Base-by-base conservation (phyloP, 306 rosid genomes). In the Cucurbita moschata region DNA sequence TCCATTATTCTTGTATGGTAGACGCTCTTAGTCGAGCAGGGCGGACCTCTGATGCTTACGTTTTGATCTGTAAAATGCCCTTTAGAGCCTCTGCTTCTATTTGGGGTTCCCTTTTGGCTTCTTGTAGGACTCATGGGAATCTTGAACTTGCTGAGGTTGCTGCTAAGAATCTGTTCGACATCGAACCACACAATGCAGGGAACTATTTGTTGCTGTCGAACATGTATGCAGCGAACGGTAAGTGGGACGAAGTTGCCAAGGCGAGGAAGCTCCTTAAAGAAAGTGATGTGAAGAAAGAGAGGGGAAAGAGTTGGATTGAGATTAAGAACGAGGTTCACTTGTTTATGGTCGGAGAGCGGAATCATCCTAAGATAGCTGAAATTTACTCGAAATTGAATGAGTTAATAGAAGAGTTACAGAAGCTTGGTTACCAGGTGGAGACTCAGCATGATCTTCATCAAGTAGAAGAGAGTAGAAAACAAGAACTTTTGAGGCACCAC, bases 21-120 rank as follows among this genome's bases (percentile, higher is more conserved):
- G 96, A 90, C 86, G 85, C 85, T 77, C 84, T 93, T 35, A 90
- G 96, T 39, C 85, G 92, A 35, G 89, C 94, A 4, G 94, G 98
- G 73, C 64, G 69, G 78, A 80, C 83, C 78, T 75, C 47, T 14
- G 83, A 87, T 51, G 98, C 96, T 58, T 82, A 82, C 77, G 71
- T 81, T 13, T 62, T 87, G 80, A 86, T 90, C 71, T 80, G 79
- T 79, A 79, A 62, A 73, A 83, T 90, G 89, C 87, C 94, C 15
- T 88, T 88, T 75, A 60, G 76, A 21, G 92, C 87, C 21, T 86
- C 88, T 62, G 82, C 81, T 87, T 89, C 92, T 39, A 87, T 90
- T 80, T 90, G 97, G 98, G 97, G 94, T 72, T 93, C 98, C 13
- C 83, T 93, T 53, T 81, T 90, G 65, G 93, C 97, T 69, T 85